Evolutionary conservation across 345 rosid species (phyloP), one percentile per base, ranked within the genome.

Genomic region (Tarenaya hassleriana): DNA sequence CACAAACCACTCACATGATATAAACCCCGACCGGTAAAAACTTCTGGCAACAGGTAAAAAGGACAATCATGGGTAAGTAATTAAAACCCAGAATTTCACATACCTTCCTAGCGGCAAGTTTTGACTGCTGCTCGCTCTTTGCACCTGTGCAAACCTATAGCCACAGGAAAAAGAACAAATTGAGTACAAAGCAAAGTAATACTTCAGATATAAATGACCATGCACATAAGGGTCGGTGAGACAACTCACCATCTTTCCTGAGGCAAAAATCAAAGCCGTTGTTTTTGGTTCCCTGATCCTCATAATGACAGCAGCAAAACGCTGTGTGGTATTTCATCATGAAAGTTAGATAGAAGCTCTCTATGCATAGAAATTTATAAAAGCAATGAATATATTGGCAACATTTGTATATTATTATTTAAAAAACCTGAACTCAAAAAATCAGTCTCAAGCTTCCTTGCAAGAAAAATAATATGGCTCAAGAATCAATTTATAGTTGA

Each of bases 271-370:
- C 73, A 89, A 71, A 0, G 95, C 97, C 0, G 95, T 89, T 0
- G 97, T 86, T 70, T 89, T 89, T 7, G 95, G 95, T 31, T 89
- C 94, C 71, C 90, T 81, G 12, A 89, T 89, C 73, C 97, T 77
- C 97, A 89, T 89, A 39, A 89, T 86, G 3, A 89, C 94, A 0
- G 97, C 97, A 73, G 97, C 95, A 55, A 89, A 89, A 70, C 95
- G 92, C 90, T 84, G 73, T 43, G 56, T 15, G 47, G 41, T 7
- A 17, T 53, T 17, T 16, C 17, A 58, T 10, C 7, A 1, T 16
- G 17, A 59, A 47, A 66, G 50, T 29, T 58, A 52, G 1, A 64
- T 29, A 34, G 13, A 27, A 43, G 49, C 44, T 14, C 13, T n/a
- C 29, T 33, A 11, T 7, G 3, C 32, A 10, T 55, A 11, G n/a